Base-by-base conservation (phyloP, 169 alveolate genomes). In the Toxoplasma gondii region DNA sequence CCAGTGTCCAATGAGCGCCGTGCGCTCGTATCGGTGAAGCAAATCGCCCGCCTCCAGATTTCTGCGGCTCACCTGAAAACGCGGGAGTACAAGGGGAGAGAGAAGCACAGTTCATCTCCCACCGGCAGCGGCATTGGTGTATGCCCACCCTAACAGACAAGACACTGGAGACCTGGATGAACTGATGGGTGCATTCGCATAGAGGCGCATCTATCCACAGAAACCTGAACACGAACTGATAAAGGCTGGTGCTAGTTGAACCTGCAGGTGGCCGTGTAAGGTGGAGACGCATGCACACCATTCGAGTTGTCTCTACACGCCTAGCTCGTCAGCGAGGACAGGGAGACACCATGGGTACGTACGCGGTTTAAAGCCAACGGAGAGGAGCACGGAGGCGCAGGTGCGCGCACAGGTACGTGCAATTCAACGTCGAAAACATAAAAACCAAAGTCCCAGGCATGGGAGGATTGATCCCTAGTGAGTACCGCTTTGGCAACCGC, bases 1-100 rank as follows among this genome's bases (percentile, higher is more conserved):
- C 94, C 94, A 92, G 41, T 29, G 29, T 0, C 94, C 94, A 34
- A 81, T 78, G n/a, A 92, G 74, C n/a, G 92, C 58, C 41, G 94
- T 92, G 29, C 94, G 43, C 45, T 92, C 94, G 54, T 74, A 82
- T 31, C 78, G 34, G 31, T 92, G 92, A 34, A 92, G 78, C 22
- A 92, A 19, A 10, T 58, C 54, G 0, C 92, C 58, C 19, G 43
- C 27, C 39, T 29, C 31, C 54, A 92, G 88, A 24, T 36, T 58
- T 7, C 34, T 43, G 64, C 94, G 84, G 38, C n/a, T 43, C n/a
- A 92, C 92, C 94, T 92, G 86, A 7, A 39, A 27, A 78, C 34
- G 87, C 58, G 49, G 41, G 93, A 29, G 53, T 27, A 5, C n/a
- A 39, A 39, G 41, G 45, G 19, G 2, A 12, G 80, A 45, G 34